These are phyloP conservation scores for Annulohypoxylon stygium DNA, from an alignment of 495 filamentous ascomycete genomes.

Conservation along the genomic window DNA sequence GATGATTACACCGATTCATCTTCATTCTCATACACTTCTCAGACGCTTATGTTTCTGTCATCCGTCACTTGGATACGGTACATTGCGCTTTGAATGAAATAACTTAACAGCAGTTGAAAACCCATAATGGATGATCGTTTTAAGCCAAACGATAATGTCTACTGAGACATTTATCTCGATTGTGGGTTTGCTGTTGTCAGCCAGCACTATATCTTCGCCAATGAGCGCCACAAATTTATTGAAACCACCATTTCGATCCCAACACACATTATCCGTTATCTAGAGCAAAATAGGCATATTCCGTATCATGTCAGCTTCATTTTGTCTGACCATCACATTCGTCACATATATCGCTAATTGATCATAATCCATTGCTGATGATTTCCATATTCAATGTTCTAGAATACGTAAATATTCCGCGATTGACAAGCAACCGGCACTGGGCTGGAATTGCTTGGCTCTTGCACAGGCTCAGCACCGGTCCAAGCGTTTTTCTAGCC, in stretches of 20 bases:
- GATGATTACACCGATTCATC: neutral
- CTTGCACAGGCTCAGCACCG: neutral
- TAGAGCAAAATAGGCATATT: neutral
- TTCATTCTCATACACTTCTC: neutral
- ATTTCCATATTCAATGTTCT: neutral
- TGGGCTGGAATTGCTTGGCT: neutral
- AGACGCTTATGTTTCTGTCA: neutral
- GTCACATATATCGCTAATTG: neutral
- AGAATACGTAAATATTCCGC: neutral
- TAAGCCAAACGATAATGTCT: neutral
- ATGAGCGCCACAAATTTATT: neutral
- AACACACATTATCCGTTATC: neutral
- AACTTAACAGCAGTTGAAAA: neutral
- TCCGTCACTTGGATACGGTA: neutral
- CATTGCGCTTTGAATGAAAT: neutral
- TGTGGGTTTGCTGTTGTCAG: neutral
- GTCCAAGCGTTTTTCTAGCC: neutral
- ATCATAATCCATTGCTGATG: neutral
- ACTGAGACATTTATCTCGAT: neutral
- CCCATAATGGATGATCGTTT: neutral
- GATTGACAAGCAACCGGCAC: neutral
- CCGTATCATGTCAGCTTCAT: conserved; percentile 33
- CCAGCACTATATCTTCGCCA: neutral
- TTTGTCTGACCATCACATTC: conserved; percentile 3
- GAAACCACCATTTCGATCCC: neutral